These are phyloP conservation scores for Dalbergia oliveri DNA, from an alignment of 306 rosid genomes.

Conservation along the genomic window DNA sequence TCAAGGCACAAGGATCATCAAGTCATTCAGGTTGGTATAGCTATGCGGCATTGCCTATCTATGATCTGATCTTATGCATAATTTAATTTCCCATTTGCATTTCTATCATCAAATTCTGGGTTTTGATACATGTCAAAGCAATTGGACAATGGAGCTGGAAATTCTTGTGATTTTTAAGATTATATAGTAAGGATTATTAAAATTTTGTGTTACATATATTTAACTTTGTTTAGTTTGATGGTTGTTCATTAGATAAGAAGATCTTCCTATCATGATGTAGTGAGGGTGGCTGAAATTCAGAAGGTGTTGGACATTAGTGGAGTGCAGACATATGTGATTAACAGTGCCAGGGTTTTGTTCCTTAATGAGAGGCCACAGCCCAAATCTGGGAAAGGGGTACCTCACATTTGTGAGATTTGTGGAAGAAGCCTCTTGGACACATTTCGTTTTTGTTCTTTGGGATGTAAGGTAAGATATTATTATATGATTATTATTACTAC, in stretches of 20 bases:
- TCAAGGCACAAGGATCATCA: constrained; percentile 88
- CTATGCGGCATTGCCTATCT: background rate
- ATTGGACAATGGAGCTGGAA: background rate
- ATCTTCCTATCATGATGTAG: constrained; percentile 96
- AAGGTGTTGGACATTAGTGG: constrained; percentile 82
- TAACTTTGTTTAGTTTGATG: background rate
- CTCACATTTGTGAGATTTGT: constrained; percentile 93
- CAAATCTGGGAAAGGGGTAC: constrained; percentile 76
- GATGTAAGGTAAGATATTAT: constrained; percentile 81
- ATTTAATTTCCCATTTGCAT: background rate
- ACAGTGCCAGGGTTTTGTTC: constrained; percentile 90
- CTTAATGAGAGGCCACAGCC: constrained; percentile 97
- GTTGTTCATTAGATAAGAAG: constrained; percentile 65
- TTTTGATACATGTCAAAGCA: too few relatives aligned
- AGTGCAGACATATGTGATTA: constrained; percentile 92
- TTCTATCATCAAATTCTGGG: background rate
- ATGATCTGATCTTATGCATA: background rate
- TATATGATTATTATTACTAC: background rate
- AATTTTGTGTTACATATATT: too few relatives aligned
- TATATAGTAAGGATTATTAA: too few relatives aligned
- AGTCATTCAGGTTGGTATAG: constrained; percentile 75
- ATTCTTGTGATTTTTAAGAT: background rate
- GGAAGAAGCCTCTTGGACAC: constrained; percentile 91
- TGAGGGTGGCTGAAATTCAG: constrained; percentile 81
- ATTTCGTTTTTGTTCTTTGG: constrained; percentile 90